Evolutionary conservation across 495 filamentous ascomycete species (phyloP).

Genomic region (Jackrogersella multiformis): DNA sequence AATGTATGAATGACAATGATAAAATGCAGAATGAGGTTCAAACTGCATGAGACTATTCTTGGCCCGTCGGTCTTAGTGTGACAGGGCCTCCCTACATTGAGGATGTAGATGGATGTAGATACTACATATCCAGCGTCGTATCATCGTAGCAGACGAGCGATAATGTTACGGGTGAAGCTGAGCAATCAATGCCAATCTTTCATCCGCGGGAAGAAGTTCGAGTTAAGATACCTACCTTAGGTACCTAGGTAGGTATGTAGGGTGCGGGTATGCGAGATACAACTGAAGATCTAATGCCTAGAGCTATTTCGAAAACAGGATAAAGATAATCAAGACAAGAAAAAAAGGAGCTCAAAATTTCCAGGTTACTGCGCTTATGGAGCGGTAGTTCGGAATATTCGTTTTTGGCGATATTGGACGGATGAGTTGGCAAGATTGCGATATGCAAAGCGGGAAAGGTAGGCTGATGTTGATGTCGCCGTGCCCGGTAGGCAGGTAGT

Average conservation of each 20-base stretch:
- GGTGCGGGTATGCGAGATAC: constrained; percentile 26
- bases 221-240: constrained; percentile 1
- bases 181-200: constrained; percentile 7
- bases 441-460: neutral
- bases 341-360: neutral
- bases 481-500: too few species aligned
- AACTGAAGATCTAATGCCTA: neutral
- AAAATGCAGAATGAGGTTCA: constrained; percentile 28
- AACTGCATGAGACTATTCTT: constrained; percentile 24
- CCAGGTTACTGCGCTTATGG: constrained; percentile 20
- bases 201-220: neutral
- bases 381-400: constrained; percentile 18
- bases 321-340: neutral
- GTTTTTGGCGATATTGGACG: constrained; percentile 7
- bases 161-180: constrained; percentile 1
- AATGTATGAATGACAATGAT: constrained; percentile 9
- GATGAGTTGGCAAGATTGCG: constrained; percentile 30
- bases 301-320: neutral
- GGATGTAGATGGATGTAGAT: neutral
- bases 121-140: neutral
- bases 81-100: neutral
- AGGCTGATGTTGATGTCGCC: constrained; percentile 17
- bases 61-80: neutral
- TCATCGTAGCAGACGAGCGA: neutral
- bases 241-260: too few species aligned